Conservation (phyloP, 768 basidiomycete species). For the Leccinum rimulosum region DNA sequence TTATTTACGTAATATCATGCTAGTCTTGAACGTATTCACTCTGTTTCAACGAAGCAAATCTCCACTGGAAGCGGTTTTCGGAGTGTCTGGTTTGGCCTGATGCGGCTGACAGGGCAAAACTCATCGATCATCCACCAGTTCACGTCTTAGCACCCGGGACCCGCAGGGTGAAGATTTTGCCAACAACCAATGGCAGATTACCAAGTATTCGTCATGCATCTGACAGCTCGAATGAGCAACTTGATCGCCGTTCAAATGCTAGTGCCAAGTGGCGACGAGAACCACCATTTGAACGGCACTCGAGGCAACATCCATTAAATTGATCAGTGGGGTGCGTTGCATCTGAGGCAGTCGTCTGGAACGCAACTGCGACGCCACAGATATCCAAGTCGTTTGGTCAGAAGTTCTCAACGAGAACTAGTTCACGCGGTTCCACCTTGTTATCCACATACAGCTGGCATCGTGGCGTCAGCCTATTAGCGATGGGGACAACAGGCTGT, state of each 20-base stretch:
- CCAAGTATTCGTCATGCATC: background rate
- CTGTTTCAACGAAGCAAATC: background rate
- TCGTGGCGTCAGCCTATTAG: background rate
- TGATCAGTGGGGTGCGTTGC: background rate
- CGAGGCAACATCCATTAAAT: background rate
- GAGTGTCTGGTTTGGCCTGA: background rate
- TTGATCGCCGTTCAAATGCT: background rate
- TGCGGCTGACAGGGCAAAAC: background rate
- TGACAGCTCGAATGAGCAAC: background rate
- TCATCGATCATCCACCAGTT: too few relatives aligned
- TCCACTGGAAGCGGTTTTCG: too few relatives aligned
- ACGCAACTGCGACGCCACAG: background rate
- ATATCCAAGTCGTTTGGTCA: background rate
- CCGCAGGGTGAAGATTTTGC: background rate
- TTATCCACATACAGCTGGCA: background rate
- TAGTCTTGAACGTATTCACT: too few relatives aligned
- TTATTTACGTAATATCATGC: background rate
- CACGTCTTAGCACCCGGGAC: background rate
- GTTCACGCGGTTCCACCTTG: background rate
- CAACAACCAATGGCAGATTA: background rate
- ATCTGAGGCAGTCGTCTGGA: background rate
- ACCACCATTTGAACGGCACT: background rate
- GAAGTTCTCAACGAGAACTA: background rate
- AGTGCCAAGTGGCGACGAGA: background rate
- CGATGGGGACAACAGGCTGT: background rate